phyloP scores from a whole-genome alignment of 805 yeast species.

The Metschnikowia continentalis region DNA sequence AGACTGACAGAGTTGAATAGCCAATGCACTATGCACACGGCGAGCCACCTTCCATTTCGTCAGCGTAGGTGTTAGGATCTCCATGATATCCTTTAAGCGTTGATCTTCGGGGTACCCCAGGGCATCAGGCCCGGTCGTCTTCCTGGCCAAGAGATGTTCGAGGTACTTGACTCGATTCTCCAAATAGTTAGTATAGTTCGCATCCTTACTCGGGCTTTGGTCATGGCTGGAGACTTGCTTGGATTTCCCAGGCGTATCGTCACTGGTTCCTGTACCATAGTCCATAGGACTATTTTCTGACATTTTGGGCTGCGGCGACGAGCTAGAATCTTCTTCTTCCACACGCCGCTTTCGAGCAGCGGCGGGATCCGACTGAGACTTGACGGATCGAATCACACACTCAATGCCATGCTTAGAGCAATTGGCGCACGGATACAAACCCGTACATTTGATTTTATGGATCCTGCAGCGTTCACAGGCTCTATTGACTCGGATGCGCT shows the following conservation, averaged over 20 bases:
- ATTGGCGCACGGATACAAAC: conserved; percentile 46
- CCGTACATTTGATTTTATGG: conserved; percentile 57
- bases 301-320: not conserved
- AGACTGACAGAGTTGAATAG: conserved; percentile 29
- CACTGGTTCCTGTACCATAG: not conserved
- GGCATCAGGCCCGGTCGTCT: not conserved
- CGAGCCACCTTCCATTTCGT: conserved; percentile 47
- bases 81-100: conserved; percentile 17
- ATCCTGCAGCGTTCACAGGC: conserved; percentile 56
- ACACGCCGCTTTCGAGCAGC: not conserved
- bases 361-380: not conserved
- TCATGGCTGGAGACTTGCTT: not conserved
- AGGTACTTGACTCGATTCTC: conserved; percentile 40
- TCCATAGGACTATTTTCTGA: not conserved
- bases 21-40: conserved; percentile 42
- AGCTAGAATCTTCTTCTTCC: not conserved
- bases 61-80: conserved; percentile 17
- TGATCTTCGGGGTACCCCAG: not conserved
- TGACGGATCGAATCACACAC: conserved; percentile 24
- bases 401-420: conserved; percentile 38
- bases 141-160: conserved; percentile 19
- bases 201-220: not conserved
- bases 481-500: conserved; percentile 41
- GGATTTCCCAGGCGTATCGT: not conserved
- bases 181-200: conserved; percentile 18